Evolutionary conservation across 805 yeast genomes (phyloP).

Genomic region (Candida taoyuanica): DNA sequence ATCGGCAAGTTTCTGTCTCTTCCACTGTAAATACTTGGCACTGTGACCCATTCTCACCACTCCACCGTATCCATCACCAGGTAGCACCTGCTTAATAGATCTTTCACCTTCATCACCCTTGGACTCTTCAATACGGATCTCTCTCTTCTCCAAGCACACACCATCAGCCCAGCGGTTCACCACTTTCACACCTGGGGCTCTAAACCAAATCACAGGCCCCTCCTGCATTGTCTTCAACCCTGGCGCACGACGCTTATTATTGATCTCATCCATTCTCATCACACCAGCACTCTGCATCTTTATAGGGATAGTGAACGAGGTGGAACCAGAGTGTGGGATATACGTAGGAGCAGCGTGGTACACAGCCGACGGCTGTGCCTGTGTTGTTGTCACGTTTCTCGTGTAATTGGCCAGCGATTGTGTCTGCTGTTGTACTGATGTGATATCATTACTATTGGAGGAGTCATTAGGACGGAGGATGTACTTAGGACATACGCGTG

Average conservation of each 20-base stretch:
- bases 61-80: slow-evolving; percentile 27
- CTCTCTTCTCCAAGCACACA: slow-evolving; percentile 17
- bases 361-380: slow-evolving; percentile 13
- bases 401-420: slow-evolving; percentile 22
- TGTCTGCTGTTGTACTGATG: slow-evolving; percentile 11
- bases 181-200: slow-evolving; percentile 57
- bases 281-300: slow-evolving; percentile 22
- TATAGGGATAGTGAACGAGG: slow-evolving; percentile 33
- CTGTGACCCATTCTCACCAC: slow-evolving; percentile 58
- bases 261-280: slow-evolving; percentile 29
- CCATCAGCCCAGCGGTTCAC: slow-evolving; percentile 31
- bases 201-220: slow-evolving; percentile 57
- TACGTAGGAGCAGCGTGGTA: slow-evolving; percentile 27
- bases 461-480: slow-evolving; percentile 41
- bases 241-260: slow-evolving; percentile 27
- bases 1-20: slow-evolving; percentile 22
- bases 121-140: slow-evolving; percentile 1
- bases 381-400: slow-evolving; percentile 15
- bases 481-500: slow-evolving; percentile 40
- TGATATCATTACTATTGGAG: slow-evolving; percentile 22
- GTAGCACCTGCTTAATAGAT: slow-evolving; percentile 10
- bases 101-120: not conserved
- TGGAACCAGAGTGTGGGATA: slow-evolving; percentile 22
- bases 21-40: slow-evolving; percentile 67
- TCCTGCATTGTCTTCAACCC: slow-evolving; percentile 19